These are phyloP conservation scores for Cryphonectria naterciae DNA, from an alignment of 2,329 filamentous ascomycete species.

Conservation along the genomic window DNA sequence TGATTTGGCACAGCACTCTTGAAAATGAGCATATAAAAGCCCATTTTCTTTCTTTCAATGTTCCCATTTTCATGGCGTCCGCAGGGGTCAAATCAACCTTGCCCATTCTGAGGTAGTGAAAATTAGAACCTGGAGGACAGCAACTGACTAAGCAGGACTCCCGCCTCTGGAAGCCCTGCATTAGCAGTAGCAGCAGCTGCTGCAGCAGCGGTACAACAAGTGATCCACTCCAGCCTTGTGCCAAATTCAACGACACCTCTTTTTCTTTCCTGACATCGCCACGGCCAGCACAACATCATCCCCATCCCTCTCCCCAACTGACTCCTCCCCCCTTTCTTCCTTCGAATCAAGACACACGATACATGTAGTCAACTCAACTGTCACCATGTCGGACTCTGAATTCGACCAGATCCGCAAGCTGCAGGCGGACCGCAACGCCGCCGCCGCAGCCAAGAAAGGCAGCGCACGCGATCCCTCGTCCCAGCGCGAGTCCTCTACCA, in stretches of 20 bases:
- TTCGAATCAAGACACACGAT: constrained; percentile 12
- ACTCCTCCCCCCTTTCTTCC: not conserved
- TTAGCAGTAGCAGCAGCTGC: not conserved
- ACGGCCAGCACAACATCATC: not conserved
- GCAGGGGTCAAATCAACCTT: not conserved
- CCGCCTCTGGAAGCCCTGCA: not conserved
- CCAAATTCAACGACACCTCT: constrained; percentile 19
- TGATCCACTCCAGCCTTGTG: constrained; percentile 16
- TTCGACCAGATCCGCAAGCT: constrained; percentile 86
- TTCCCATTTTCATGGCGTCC: too few relatives aligned
- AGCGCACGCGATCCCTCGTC: constrained; percentile 74
- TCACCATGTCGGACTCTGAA: constrained; percentile 74
- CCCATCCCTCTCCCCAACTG: not conserved
- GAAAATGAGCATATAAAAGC: not conserved
- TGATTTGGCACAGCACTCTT: not conserved
- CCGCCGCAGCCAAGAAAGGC: constrained; percentile 78
- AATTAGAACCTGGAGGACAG: not conserved
- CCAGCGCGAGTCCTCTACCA: constrained; percentile 84
- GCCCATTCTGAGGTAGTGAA: not conserved
- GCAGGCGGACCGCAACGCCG: constrained; percentile 89
- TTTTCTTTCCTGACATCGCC: constrained; percentile 21
- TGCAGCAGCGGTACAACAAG: not conserved
- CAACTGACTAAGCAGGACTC: constrained; percentile 12
- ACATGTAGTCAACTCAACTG: constrained; percentile 29
- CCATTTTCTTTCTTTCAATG: not conserved